Conservation (phyloP, 208 protist species). For the Trichomonas gallinae region DNA sequence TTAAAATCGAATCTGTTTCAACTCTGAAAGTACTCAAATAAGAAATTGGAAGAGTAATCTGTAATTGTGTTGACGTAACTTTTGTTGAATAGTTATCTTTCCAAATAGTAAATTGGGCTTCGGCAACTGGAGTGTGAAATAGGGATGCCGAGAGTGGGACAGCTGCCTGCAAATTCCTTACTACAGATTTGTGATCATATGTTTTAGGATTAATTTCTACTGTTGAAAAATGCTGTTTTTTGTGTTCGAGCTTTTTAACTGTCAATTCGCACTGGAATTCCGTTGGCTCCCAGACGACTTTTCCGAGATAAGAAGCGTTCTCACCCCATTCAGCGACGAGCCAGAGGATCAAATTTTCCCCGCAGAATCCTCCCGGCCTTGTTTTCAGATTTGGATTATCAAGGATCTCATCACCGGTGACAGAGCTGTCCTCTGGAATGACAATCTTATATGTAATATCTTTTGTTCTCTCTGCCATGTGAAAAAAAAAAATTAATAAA, state of each 20-base stretch:
- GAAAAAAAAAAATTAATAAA: neutral
- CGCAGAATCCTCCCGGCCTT: neutral
- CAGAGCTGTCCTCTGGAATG: neutral
- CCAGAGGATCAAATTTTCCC: neutral
- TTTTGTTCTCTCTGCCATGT: neutral
- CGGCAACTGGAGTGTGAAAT: neutral
- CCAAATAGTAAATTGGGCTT: neutral
- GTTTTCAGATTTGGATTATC: neutral
- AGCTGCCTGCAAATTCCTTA: neutral
- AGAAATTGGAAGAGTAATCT: neutral
- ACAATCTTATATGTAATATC: slow-evolving; percentile 6
- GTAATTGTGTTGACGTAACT: neutral
- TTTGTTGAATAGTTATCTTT: neutral
- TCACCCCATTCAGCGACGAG: neutral
- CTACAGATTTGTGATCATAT: neutral
- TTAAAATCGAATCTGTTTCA: neutral
- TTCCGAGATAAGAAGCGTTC: neutral
- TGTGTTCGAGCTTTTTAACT: neutral
- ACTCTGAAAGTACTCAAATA: neutral
- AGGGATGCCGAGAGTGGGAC: neutral
- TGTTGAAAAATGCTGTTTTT: neutral
- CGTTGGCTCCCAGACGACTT: neutral
- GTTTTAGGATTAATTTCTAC: neutral
- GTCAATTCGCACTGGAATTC: neutral
- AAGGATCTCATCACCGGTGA: neutral